Base-by-base conservation (phyloP, 169 alveolate genomes). In the Cryptosporidium ubiquitum region DNA sequence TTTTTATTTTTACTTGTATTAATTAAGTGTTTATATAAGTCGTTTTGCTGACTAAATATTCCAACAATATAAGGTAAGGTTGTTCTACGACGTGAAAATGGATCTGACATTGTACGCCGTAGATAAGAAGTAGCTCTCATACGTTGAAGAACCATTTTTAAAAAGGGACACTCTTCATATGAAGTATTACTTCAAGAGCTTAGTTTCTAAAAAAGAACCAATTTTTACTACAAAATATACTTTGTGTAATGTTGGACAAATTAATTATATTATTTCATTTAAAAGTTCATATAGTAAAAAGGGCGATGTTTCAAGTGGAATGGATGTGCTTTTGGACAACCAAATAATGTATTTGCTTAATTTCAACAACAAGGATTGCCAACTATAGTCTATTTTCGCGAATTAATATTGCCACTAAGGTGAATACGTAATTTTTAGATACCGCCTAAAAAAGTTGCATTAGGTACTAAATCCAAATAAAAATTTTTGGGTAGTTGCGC, bases 121-220 rank as follows among this genome's bases (percentile, higher is more conserved):
- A 92, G 68, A 70, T 92, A 92, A 55, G 94, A 92, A 79, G 94
- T 89, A 42, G 94, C 94, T 49, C 94, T 91, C 55, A 92, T 92
- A 31, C 94, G 86, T 39, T 92, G 93, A 92, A 92, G 91, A 55
- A 92, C 94, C 94, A 92, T 92, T 31, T 85, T 92, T 74, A 12
- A 39, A 40, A 79, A 23, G 26, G 26, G 7, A 49, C 18, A 44
- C 47, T 70, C 37, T 20, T 20, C 66, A 55, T 55, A 20, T 23
- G 66, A 55, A 55, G n/a, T 55, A 55, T 55, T n/a, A 20, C n/a
- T 4, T 9, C 4, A 20, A 10, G 37, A 55, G 66, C 12, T 55
- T n/a, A 55, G 66, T 55, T 20, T 3, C n/a, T 26, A 3, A 55
- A 7, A 3, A 5, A 7, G 37, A n/a, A 55, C 37, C 23, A 55